Evolutionary conservation across 306 rosid genomes (phyloP).

Genomic region (Vigna reflexopilosa): DNA sequence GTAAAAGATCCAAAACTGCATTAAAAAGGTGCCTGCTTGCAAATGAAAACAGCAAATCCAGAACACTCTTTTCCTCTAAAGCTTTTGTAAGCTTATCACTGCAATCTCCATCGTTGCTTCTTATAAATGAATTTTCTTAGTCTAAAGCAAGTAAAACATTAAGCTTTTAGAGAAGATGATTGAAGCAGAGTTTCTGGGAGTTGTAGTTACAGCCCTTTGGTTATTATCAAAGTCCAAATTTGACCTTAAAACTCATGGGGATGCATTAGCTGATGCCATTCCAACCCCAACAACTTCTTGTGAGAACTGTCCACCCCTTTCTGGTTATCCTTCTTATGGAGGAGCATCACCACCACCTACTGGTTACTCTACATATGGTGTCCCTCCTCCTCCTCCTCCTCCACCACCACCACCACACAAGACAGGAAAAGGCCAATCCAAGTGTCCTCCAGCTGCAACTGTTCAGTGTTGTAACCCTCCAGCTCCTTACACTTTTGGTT

Average conservation of each 20-base stretch:
- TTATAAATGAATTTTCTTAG: neutral
- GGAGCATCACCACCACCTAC: constrained; percentile 34
- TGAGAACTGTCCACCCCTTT: constrained; percentile 44
- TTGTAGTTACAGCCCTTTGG: constrained; percentile 25
- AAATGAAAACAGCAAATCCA: too few relatives aligned
- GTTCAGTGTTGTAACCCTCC: constrained; percentile 53
- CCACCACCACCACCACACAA: constrained; percentile 36
- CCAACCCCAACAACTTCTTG: constrained; percentile 25
- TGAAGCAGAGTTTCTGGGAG: constrained; percentile 1
- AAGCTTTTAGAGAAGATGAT: constrained; percentile 31
- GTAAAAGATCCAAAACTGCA: constrained; percentile 45
- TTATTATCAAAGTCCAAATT: constrained; percentile 23
- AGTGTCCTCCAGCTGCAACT: constrained; percentile 56
- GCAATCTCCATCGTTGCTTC: neutral
- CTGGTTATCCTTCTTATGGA: constrained; percentile 45
- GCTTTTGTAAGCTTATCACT: constrained; percentile 24
- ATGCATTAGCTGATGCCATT: constrained; percentile 27
- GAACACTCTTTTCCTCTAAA: constrained; percentile 26
- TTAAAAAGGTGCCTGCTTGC: neutral
- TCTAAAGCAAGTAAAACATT: constrained; percentile 1
- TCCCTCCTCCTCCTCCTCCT: neutral
- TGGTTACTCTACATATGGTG: constrained; percentile 40
- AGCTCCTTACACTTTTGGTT: constrained; percentile 30
- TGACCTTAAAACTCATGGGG: constrained; percentile 39
- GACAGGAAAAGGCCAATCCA: constrained; percentile 24